phyloP scores from a whole-genome alignment of 2,329 filamentous ascomycete species.

The Pseudogymnoascus sp. region DNA sequence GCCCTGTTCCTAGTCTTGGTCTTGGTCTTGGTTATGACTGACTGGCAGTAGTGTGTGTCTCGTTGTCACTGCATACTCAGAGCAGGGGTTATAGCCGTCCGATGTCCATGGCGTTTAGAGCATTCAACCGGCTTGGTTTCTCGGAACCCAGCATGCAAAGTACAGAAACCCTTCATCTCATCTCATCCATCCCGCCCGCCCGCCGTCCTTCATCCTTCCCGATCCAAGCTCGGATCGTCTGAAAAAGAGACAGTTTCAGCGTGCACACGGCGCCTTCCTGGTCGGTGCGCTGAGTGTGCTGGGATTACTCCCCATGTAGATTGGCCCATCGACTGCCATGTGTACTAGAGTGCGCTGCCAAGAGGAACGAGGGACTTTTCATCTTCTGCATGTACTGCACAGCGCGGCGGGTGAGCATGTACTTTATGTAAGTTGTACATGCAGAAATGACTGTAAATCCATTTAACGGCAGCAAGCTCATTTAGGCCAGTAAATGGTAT shows the following conservation, averaged over 20 bases:
- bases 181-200: not conserved
- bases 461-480: not conserved
- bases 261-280: not conserved
- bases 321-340: not conserved
- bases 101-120: not conserved
- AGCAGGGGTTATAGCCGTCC: not conserved
- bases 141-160: not conserved
- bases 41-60: not conserved
- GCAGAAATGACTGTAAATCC: not conserved
- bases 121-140: constrained; percentile 7
- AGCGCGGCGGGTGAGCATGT: not conserved
- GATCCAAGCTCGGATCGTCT: not conserved
- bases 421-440: not conserved
- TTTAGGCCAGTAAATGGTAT: not conserved
- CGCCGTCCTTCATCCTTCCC: not conserved
- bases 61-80: constrained; percentile 2
- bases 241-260: not conserved
- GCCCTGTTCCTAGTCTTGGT: not conserved
- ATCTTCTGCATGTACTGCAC: not conserved
- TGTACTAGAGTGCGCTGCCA: not conserved
- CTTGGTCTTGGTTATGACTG: not conserved
- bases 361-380: not conserved
- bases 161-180: not conserved
- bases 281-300: not conserved
- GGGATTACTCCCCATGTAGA: not conserved